Conservation (phyloP, 2,329 filamentous ascomycete genomes). For the Fusarium redolens region DNA sequence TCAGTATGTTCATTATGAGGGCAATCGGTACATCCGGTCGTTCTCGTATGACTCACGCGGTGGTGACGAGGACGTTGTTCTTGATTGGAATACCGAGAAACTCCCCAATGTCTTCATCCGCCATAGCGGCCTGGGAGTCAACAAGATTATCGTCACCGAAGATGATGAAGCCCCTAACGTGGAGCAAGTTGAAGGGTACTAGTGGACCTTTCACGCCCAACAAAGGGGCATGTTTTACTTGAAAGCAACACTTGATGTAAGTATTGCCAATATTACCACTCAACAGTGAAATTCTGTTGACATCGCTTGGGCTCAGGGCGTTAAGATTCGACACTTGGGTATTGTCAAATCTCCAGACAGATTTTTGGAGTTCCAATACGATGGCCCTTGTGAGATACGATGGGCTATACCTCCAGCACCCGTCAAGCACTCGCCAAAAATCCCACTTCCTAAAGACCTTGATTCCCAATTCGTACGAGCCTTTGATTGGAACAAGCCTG, state of each 20-base stretch:
- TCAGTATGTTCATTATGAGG: not conserved
- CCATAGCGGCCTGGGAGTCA: not conserved
- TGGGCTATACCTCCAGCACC: no score
- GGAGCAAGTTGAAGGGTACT: not conserved
- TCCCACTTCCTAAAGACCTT: no score
- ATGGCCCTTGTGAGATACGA: no score
- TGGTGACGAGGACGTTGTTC: not conserved
- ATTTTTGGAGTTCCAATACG: no score
- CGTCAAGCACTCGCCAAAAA: no score
- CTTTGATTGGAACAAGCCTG: no score
- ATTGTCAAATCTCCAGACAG: no score
- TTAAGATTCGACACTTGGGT: no score
- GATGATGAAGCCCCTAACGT: fast-evolving
- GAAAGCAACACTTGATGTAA: not conserved
- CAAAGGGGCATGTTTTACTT: not conserved
- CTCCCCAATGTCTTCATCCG: not conserved
- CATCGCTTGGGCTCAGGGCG: no score
- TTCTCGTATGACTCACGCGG: not conserved
- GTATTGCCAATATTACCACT: not conserved
- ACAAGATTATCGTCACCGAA: fast-evolving
- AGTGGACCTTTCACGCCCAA: not conserved
- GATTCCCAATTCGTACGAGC: no score
- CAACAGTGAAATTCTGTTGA: no score
- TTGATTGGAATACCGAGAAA: fast-evolving
- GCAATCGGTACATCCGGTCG: not conserved